Base-by-base conservation (phyloP, 306 rosid genomes). In the Acacia melanoxylon region DNA sequence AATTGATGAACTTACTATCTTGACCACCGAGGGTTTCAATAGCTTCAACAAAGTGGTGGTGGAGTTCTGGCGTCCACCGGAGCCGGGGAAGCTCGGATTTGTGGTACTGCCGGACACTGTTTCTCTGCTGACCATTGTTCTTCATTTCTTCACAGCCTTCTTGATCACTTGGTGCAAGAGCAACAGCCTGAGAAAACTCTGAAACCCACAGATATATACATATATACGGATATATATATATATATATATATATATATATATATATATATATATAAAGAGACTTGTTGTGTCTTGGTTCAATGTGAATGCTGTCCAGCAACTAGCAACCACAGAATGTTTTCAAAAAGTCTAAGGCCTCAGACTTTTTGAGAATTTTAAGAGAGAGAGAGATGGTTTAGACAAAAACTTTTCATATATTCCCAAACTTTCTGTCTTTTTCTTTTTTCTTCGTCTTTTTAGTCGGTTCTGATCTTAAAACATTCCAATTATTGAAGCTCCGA, bases 21-120 rank as follows among this genome's bases (percentile, higher is more conserved):
- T 71, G 76, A 20, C 89, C 89, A 25, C 89, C 89, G 0, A 86
- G 70, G 72, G 77, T 42, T 86, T 79, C 74, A 22, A 86, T 86
- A 54, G 41, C 72, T 63, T 86, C 82, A 71, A 86, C 82, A 59
- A 86, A 86, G 77, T 71, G 82, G 44, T 72, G 46, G 76, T 86
- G 89, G 76, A 86, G 89, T 9, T 86, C 84, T 2, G 82, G 82
- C 8, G 86, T 86, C 89, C 89, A 86, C 16, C 89, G 59, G 8
- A 86, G 72, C 4, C 89, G 84, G 49, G 89, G 86, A 13, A 70
- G 81, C 22, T 86, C 86, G 0, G 86, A 83, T 76, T 86, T 86
- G 40, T 75, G 80, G 68, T 86, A 86, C n/a, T 80, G 75, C 59
- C 89, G 54, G 22, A 65, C 86, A 4, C 61, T 27, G 3, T 6